Evolutionary conservation across 768 basidiomycete genomes (phyloP).

Genomic region (Lyophyllum shimeji): DNA sequence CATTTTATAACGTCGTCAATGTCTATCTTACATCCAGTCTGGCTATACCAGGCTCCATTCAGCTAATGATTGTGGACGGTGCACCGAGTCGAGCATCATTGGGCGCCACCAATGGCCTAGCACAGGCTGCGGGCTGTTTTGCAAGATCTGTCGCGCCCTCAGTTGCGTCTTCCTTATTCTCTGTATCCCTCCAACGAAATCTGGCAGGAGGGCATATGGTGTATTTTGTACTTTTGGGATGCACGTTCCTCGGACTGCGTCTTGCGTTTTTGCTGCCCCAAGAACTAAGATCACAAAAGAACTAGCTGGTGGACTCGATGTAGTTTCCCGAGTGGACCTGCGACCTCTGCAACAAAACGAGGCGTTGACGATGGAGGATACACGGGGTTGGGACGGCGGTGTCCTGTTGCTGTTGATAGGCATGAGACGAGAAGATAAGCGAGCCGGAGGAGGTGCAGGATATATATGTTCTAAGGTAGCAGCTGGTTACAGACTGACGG

Average conservation of each 20-base stretch:
- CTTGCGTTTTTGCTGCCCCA: conserved; percentile 14
- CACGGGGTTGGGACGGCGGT: no score
- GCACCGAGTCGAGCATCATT: conserved; percentile 40
- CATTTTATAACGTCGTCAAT: neutral
- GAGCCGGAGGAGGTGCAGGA: no score
- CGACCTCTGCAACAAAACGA: no score
- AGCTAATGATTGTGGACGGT: conserved; percentile 44
- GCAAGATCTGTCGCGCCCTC: conserved; percentile 43
- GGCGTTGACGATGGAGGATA: no score
- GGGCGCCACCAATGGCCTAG: conserved; percentile 55
- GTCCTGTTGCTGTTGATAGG: no score
- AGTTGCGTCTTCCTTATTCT: conserved; percentile 41
- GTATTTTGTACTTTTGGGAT: conserved; percentile 24
- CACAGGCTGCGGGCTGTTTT: conserved; percentile 49
- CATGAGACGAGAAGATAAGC: no score
- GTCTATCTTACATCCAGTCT: neutral
- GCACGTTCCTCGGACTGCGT: conserved; percentile 15
- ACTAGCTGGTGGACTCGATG: no score
- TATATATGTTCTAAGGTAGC: no score
- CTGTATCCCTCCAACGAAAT: conserved; percentile 34
- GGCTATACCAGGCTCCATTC: conserved; percentile 45
- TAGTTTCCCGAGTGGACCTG: no score
- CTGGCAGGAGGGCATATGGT: conserved; percentile 38
- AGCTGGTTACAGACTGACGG: no score
- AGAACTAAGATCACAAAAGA: conserved; percentile 6